These are phyloP conservation scores for Phytophthora ramorum DNA, from an alignment of 352 stramenopile species.

Conservation along the genomic window DNA sequence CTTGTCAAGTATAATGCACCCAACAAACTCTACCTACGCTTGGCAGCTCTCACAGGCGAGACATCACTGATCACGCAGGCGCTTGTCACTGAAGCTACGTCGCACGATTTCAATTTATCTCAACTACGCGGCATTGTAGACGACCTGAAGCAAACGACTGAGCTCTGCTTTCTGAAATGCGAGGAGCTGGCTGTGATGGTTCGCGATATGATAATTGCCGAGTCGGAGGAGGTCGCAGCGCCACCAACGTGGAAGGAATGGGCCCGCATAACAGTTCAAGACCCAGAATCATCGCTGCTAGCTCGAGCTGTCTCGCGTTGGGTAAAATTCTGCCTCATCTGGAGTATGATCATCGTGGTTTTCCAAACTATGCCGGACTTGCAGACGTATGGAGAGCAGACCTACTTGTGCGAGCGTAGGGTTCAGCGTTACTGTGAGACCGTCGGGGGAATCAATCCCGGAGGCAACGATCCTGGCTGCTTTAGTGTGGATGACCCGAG, in stretches of 20 bases:
- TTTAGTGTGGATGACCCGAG: conserved; percentile 53
- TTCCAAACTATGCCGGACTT: conserved; percentile 84
- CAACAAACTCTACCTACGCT: conserved; percentile 67
- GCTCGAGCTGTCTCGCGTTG: conserved; percentile 55
- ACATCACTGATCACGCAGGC: conserved; percentile 74
- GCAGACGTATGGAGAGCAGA: conserved; percentile 72
- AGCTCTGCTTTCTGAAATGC: conserved; percentile 57
- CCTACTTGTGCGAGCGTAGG: conserved; percentile 63
- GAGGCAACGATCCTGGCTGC: conserved; percentile 63
- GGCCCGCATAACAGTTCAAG: conserved; percentile 46
- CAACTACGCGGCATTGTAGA: conserved; percentile 59
- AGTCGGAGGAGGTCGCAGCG: conserved; percentile 47
- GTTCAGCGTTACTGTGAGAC: conserved; percentile 62
- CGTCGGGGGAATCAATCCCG: conserved; percentile 21
- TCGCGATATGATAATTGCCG: conserved; percentile 65
- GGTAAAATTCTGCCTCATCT: conserved; percentile 71
- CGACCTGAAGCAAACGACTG: conserved; percentile 60
- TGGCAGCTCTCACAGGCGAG: conserved; percentile 69
- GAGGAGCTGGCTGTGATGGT: conserved; percentile 67
- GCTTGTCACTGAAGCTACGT: conserved; percentile 48
- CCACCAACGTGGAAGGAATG: conserved; percentile 44
- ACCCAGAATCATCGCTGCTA: conserved; percentile 53
- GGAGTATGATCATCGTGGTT: conserved; percentile 80
- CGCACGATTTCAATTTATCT: conserved; percentile 45
- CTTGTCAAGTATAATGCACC: conserved; percentile 82